These are phyloP conservation scores for Ceratobasidium sp. DNA, from an alignment of 1,284 basidiomycete genomes.

Conservation along the genomic window DNA sequence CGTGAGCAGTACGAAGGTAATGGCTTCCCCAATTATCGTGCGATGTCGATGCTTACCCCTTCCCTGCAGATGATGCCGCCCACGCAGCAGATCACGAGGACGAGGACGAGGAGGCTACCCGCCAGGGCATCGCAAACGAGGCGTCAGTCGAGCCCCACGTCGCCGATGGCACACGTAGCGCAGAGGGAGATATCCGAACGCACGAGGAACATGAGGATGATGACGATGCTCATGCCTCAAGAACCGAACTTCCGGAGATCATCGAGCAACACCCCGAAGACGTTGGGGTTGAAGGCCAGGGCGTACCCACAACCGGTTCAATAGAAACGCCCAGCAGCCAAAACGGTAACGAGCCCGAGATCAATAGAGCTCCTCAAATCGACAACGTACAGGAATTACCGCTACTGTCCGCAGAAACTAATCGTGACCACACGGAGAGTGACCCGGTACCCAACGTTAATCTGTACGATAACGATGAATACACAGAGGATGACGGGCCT, in stretches of 20 bases:
- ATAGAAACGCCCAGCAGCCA: not conserved
- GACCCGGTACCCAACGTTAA: not conserved
- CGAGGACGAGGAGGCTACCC: not conserved
- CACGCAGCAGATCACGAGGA: not conserved
- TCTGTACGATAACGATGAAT: constrained; percentile 28
- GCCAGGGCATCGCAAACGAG: not conserved
- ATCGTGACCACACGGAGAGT: not conserved
- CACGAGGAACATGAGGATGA: not conserved
- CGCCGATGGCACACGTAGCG: not conserved
- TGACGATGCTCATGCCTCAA: not conserved
- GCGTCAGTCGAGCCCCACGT: constrained; percentile 11
- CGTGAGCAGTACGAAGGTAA: constrained; percentile 8
- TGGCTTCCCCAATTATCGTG: not conserved
- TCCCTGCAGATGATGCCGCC: not conserved
- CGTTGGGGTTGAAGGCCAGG: not conserved
- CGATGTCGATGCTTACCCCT: not conserved
- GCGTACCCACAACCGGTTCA: not conserved
- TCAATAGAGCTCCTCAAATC: not conserved
- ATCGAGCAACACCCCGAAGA: not conserved
- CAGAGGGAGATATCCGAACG: not conserved
- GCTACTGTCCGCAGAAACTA: not conserved
- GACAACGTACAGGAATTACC: not conserved
- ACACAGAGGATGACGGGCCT: not conserved
- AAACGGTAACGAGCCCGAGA: not conserved
- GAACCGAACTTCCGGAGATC: not conserved